A percentile compares a stretch with the other conserved stretches of the same genome.
Conservation (phyloP, 768 basidiomycete species). For the Agrocybe pediades region DNA sequence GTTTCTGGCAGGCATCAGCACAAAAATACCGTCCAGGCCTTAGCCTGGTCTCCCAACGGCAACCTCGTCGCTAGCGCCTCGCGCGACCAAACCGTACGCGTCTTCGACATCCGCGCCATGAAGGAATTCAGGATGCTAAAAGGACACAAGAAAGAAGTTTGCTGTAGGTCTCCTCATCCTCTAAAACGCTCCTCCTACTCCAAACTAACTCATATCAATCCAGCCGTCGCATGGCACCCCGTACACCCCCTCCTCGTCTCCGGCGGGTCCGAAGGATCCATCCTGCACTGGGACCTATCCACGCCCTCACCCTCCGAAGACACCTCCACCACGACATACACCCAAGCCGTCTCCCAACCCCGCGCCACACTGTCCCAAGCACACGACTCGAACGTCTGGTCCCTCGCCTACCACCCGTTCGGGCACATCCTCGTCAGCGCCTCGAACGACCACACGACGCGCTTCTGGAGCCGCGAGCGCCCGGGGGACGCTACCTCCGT, state of each 20-base stretch:
- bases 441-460: slow-evolving; percentile 97
- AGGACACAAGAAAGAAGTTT: slow-evolving; percentile 98
- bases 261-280: slow-evolving; percentile 92
- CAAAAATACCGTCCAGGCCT: slow-evolving; percentile 94
- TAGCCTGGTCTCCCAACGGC: slow-evolving; percentile 93
- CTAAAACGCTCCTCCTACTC: not conserved
- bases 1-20: slow-evolving; percentile 77
- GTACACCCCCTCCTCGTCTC: slow-evolving; percentile 89
- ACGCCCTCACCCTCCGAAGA: slow-evolving; percentile 47
- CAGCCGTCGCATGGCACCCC: slow-evolving; percentile 96
- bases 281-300: slow-evolving; percentile 92
- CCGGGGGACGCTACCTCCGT: slow-evolving; percentile 82
- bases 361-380: slow-evolving; percentile 91
- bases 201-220: not conserved
- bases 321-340: slow-evolving; percentile 37
- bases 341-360: slow-evolving; percentile 52
- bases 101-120: slow-evolving; percentile 98
- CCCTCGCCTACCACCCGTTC: slow-evolving; percentile 91
- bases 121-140: slow-evolving; percentile 91
- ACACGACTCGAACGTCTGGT: slow-evolving; percentile 98
- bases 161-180: slow-evolving; percentile 62
- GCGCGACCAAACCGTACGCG: slow-evolving; percentile 90
- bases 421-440: slow-evolving; percentile 93
- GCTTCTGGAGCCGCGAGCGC: slow-evolving; percentile 96
- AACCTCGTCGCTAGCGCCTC: slow-evolving; percentile 94